phyloP scores from a whole-genome alignment of 768 basidiomycete genomes.

The Amanita phalloides region DNA sequence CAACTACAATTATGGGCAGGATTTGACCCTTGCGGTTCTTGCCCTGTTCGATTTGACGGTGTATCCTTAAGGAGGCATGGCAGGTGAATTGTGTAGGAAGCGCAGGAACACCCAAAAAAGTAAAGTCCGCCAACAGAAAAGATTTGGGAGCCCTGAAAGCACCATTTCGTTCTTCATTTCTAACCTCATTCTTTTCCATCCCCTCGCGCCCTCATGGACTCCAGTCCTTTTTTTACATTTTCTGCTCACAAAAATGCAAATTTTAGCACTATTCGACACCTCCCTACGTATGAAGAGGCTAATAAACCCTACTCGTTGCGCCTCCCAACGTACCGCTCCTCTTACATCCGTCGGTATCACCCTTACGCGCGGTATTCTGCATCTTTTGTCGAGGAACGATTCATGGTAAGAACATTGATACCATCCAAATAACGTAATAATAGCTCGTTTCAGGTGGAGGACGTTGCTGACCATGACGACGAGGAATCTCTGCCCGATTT shows the following conservation, averaged over 20 bases:
- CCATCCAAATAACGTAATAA: background rate
- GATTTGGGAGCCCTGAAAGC: background rate
- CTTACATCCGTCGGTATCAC: background rate
- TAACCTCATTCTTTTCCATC: background rate
- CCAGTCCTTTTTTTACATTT: background rate
- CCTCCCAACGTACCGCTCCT: background rate
- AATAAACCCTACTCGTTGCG: background rate
- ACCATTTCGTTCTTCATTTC: background rate
- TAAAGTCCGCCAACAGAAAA: background rate
- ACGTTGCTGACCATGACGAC: background rate
- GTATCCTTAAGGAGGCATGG: background rate
- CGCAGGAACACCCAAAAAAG: background rate
- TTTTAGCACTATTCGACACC: background rate
- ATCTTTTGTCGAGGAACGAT: background rate
- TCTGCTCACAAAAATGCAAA: background rate
- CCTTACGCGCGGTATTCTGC: background rate
- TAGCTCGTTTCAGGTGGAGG: background rate
- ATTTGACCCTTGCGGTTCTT: background rate
- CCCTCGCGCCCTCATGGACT: background rate
- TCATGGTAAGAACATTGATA: background rate
- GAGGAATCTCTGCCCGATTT: background rate
- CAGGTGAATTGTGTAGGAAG: background rate
- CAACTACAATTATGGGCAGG: background rate
- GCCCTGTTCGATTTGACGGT: background rate
- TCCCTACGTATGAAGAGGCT: background rate